These are phyloP conservation scores for Strigomonas oncopelti DNA, from an alignment of 208 protist genomes.

Conservation along the genomic window DNA sequence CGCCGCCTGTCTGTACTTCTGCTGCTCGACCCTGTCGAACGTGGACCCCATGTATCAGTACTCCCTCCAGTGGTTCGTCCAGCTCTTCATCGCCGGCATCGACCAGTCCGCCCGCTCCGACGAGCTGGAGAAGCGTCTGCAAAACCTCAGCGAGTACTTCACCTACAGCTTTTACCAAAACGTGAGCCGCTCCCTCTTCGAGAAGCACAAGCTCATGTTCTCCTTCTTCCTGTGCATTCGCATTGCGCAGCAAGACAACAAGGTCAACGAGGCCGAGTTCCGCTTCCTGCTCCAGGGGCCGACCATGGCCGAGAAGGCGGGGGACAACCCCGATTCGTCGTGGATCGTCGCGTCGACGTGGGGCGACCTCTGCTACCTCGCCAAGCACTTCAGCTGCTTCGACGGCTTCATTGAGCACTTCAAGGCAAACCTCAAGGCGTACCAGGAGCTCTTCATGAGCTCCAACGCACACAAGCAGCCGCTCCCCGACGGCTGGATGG, in stretches of 20 bases:
- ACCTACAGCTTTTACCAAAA: conserved; percentile 96
- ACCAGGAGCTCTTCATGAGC: conserved; percentile 91
- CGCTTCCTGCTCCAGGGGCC: conserved; percentile 91
- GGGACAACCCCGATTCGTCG: conserved; percentile 75
- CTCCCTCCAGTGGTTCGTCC: conserved; percentile 96
- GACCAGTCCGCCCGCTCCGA: conserved; percentile 80
- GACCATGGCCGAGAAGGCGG: conserved; percentile 64
- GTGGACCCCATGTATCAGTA: conserved; percentile 98
- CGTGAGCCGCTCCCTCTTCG: conserved; percentile 94
- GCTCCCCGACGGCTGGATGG: conserved; percentile 76
- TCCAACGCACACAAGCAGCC: conserved; percentile 76
- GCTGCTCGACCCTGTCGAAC: conserved; percentile 92
- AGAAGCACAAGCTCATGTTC: conserved; percentile 95
- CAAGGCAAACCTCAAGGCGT: conserved; percentile 58
- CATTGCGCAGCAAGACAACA: conserved; percentile 66
- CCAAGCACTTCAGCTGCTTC: conserved; percentile 83
- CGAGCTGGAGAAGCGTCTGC: conserved; percentile 76
- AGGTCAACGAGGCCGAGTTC: conserved; percentile 80
- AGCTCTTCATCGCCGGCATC: conserved; percentile 92
- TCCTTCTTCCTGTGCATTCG: conserved; percentile 92
- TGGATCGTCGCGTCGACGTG: conserved; percentile 96
- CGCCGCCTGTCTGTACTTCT: conserved; percentile 97
- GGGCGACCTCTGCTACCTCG: conserved; percentile 89
- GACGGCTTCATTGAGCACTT: conserved; percentile 81
- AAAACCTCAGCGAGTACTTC: conserved; percentile 92